Base-by-base conservation (phyloP, 208 protist species). In the Leishmania tropica region DNA sequence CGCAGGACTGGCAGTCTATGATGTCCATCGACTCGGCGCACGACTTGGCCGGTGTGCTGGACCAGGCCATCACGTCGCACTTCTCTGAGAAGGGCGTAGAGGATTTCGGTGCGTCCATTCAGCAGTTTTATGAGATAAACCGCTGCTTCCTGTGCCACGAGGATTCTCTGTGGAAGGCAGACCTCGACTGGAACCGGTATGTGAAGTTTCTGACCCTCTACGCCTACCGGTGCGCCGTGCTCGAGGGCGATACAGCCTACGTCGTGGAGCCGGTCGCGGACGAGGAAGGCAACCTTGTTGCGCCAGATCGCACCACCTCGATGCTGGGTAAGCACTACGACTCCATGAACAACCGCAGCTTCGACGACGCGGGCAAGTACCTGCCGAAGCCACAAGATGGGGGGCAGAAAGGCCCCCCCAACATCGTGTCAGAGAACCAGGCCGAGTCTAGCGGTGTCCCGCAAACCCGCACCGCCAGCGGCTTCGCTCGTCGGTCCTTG, bases 121-220 rank as follows among this genome's bases (percentile, higher is more conserved):
- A 80, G 1, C 45, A 81, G n/a, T 95, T 96, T 76, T 97, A 94
- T 70, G 17, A 54, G 28, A 83, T 85, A 51, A 92, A 89, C 78
- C 80, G 76, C 47, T 79, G 77, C 58, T 95, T 96, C 73, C 65
- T 96, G 74, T 35, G 74, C 17, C 73, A 94, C 79, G 89, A 91
- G 80, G 65, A 75, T 45, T 72, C 74, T 10, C 76, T 96, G 35
- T 83, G 76, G 75, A 86, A 83, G 75, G 75, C 83, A 0, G 78
- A 82, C 56, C 83, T 86, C 40, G 91, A 96, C 80, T 96, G 92
- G 90, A 92, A 76, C 28, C 88, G 92, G 6, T 97, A 97, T 77
- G 91, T 95, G 24, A 96, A 97, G 88, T 97, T 92, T 78, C 75
- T 97, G 8, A 90, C 93, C 7, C 87, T 97, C n/a, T 95, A 93